Base-by-base conservation (phyloP, 169 alveolate species). In the Perkinsus olseni region DNA sequence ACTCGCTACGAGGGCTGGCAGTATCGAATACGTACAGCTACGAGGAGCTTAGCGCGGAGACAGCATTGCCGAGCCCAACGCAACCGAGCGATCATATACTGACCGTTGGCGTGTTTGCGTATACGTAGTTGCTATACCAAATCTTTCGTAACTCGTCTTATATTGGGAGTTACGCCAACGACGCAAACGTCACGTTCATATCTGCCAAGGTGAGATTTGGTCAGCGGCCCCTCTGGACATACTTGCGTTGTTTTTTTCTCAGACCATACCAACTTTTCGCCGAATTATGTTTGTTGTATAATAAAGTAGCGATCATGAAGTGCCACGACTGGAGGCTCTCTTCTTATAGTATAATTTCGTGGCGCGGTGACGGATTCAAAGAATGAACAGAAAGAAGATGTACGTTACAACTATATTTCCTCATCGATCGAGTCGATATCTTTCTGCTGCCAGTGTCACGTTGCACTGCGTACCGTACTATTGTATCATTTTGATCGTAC, bases 61-160 rank as follows among this genome's bases (percentile, higher is more conserved):
- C 45, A 21, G 92, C 92, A 20, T 38, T 90, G 36, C 92, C 92
- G 48, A 90, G 92, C 92, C 38, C 92, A 11, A 90, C 92, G n/a
- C 34, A 38, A 31, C 92, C 92, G 92, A 45, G 62, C 62, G 62
- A 45, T 45, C 62, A 45, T 45, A 45, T 45, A 10, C 62, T 45
- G 62, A 45, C 62, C 6, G 62, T 45, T 17, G 62, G 62, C 17
- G 62, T 45, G 62, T 45, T 45, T 17, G 62, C 62, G 62, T 45
- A 45, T 17, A 45, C 62, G 62, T 45, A 45, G 62, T 45, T n/a
- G n/a, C n/a, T 17, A 45, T 45, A 45, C 62, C 62, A 45, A 45
- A 10, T 45, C 17, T 45, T 17, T 17, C 62, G 62, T 17, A 45
- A 45, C 62, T 10, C 62, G 6, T 6, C 62, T 17, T 45, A 17